Conservation (phyloP, 257 asterid species). For the Rubia yunnanensis region DNA sequence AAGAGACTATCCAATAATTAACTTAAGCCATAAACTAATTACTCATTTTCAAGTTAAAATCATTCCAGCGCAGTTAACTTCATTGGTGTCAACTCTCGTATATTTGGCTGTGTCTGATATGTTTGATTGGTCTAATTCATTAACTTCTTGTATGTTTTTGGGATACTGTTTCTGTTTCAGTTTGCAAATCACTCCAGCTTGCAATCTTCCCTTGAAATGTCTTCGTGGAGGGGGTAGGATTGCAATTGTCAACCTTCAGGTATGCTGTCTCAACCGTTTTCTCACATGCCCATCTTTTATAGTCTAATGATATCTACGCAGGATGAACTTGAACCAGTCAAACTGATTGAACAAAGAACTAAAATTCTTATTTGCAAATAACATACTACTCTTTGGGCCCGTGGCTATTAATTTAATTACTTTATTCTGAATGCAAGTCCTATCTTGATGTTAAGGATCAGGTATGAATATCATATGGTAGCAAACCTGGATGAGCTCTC, state of each 20-base stretch:
- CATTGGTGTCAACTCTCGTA: too few species aligned
- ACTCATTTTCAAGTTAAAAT: background rate
- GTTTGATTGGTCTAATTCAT: background rate
- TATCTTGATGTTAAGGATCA: background rate
- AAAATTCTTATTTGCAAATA: background rate
- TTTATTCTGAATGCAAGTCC: background rate
- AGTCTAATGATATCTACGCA: background rate
- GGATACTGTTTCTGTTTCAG: conserved; percentile 36
- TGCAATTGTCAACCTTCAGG: conserved; percentile 97
- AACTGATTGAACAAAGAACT: background rate
- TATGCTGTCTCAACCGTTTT: conserved; percentile 4
- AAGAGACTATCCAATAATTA: background rate
- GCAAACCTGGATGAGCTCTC: background rate
- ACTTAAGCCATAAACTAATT: background rate
- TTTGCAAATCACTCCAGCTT: conserved; percentile 97
- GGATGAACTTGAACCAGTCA: background rate
- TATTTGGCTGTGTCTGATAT: conserved; percentile 6
- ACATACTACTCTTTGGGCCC: background rate
- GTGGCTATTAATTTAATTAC: background rate
- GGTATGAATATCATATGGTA: background rate
- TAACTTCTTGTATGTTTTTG: background rate
- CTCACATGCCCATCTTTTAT: background rate
- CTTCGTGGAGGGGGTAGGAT: conserved; percentile 81
- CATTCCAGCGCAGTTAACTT: background rate
- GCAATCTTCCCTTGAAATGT: conserved; percentile 86